Evolutionary conservation across 441 rosid species (phyloP), one percentile per base, ranked within the genome.

Genomic region (Macaranga tanarius): DNA sequence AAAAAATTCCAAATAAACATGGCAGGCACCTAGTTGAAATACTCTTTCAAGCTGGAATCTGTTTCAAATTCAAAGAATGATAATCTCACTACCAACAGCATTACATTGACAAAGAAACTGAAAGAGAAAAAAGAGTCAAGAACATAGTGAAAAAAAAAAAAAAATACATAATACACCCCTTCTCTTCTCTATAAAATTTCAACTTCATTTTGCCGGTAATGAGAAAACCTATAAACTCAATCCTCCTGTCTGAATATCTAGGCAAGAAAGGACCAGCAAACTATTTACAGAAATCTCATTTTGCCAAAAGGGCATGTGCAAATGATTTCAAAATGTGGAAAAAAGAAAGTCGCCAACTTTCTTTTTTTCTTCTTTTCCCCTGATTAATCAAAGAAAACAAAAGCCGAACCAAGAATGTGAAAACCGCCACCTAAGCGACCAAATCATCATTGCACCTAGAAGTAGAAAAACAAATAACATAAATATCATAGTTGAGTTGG

Each of bases 211-310:
- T 42, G 8, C 17, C 42, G 56, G 13, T 57, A 47, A 54, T 11
- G 34, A 45, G 63, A 79, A 52, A 75, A 26, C 60, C 85, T 73
- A 78, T 52, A 25, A 73, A 73, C 84, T 81, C 80, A 42, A 42
- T 42, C 78, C 10, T 28, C 19, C 56, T 68, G 70, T 73, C 69
- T 71, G 38, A 59, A 56, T 72, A 73, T 19, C 34, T 51, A 65
- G 78, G 76, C 67, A 55, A 51, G 76, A 47, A 69, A 40, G 51
- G 77, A 50, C 68, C 75, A 31, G 71, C 82, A 78, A 76, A 47
- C 77, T 83, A 86, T 86, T 74, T 82, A 84, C 86, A 86, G 58
- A 67, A 74, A 70, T 67, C 69, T 79, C 83, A 65, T 47, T 13
- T 68, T 45, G 70, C 76, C 62, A 42, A 7, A 28, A 64, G 60